These are phyloP conservation scores for Sclerotinia trifoliorum DNA, from an alignment of 2,329 filamentous ascomycete genomes.

Conservation along the genomic window DNA sequence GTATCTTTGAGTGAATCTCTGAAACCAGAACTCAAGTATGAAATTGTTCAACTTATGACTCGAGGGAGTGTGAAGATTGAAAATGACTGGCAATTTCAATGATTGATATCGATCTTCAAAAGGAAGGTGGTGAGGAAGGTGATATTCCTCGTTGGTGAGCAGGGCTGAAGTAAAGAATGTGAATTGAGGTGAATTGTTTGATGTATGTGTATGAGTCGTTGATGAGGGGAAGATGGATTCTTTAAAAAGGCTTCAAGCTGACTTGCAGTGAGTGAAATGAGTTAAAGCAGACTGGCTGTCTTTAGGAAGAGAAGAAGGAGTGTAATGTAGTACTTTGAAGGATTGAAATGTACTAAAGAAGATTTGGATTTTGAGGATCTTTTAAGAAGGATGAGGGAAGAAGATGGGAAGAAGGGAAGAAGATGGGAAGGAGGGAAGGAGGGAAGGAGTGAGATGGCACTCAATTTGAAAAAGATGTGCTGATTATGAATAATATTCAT, in stretches of 20 bases:
- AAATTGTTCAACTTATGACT: neutral
- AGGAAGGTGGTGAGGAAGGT: slow-evolving; percentile 22
- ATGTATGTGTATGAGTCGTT: neutral
- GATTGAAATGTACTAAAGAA: slow-evolving; percentile 8
- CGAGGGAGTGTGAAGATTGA: slow-evolving; percentile 16
- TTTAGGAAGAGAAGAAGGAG: slow-evolving; percentile 16
- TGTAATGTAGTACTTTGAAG: slow-evolving; percentile 17
- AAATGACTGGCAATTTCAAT: slow-evolving; percentile 19
- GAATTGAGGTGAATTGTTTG: neutral
- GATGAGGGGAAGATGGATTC: neutral
- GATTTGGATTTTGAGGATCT: neutral
- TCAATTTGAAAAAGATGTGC: neutral
- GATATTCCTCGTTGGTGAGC: slow-evolving; percentile 5
- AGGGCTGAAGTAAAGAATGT: slow-evolving; percentile 19
- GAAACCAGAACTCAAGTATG: neutral
- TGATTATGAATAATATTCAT: slow-evolving; percentile 12
- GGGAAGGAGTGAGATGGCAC: neutral
- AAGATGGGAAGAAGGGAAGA: neutral
- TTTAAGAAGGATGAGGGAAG: neutral
- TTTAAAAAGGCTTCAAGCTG: slow-evolving; percentile 20
- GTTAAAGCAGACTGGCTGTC: slow-evolving; percentile 16
- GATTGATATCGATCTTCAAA: slow-evolving; percentile 19
- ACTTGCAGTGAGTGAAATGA: slow-evolving; percentile 9
- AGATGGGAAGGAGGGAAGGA: too few relatives aligned
- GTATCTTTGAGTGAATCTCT: slow-evolving; percentile 13